These are phyloP conservation scores for Penicillium herquei DNA, from an alignment of 495 filamentous ascomycete species.

Conservation along the genomic window DNA sequence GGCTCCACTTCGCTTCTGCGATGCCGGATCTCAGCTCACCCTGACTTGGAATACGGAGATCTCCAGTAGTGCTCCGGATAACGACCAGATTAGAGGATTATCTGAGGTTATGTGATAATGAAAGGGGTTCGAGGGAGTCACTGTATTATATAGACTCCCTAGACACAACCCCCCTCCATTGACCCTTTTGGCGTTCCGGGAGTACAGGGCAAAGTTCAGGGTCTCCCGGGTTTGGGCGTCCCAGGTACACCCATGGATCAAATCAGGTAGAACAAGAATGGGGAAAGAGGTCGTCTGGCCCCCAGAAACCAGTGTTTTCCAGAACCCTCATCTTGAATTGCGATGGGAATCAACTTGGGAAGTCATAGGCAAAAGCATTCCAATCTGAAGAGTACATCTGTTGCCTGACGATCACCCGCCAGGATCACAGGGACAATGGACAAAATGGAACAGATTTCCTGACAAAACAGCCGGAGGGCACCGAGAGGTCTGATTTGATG, in stretches of 20 bases:
- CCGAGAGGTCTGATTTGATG: too few species aligned
- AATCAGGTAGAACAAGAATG: neutral
- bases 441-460: constrained; percentile 18
- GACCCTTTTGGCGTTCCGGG: constrained; percentile 3
- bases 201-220: constrained; percentile 21
- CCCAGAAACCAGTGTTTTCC: neutral
- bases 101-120: too few species aligned
- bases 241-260: constrained; percentile 16
- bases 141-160: neutral
- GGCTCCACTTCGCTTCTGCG: constrained; percentile 22
- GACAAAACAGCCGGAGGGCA: constrained; percentile 2
- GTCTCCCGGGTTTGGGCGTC: constrained; percentile 1
- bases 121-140: neutral
- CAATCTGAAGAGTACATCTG: neutral
- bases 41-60: neutral
- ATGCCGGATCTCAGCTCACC: constrained; percentile 14
- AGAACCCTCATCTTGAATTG: too few species aligned
- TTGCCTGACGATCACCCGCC: constrained; percentile 35
- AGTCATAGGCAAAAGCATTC: too few species aligned
- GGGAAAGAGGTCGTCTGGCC: neutral
- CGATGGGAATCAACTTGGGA: too few species aligned
- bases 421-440: constrained; percentile 17
- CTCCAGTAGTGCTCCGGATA: neutral
- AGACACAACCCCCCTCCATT: neutral
- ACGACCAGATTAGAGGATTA: neutral